Base-by-base conservation (phyloP, 495 filamentous ascomycete species). In the Collariella sp. region DNA sequence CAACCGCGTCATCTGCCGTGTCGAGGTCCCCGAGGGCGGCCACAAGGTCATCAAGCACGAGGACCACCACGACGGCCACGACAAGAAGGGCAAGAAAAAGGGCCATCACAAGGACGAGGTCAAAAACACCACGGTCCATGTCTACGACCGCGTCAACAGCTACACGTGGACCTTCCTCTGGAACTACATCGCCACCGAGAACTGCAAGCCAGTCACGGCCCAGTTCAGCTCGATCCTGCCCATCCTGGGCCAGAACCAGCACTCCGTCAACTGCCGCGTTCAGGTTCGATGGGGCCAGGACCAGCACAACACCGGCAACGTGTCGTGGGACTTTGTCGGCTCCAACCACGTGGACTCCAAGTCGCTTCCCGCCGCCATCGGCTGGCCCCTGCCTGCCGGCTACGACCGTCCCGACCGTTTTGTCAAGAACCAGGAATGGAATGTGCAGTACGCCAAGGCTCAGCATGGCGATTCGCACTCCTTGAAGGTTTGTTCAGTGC, bases 151-250 rank as follows among this genome's bases (percentile, higher is more conserved):
- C 26, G 12, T 38, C n/a, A 39, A 35, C 24, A 22, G 2, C 11
- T 54, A 46, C 44, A 41, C 20, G 9, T 54, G 44, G 35, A 47
- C 52, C 9, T 54, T 54, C 15, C 15, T 54, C 43, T 54, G 52
- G 52, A 54, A 54, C 34, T 54, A 47, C 35, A n/a, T 54, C 44
- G 20, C 31, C 24, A 40, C n/a, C 20, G 52, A 54, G 22, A 43
- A 47, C 52, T 54, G 42, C 24, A 35, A 35, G 35, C 38, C 38
- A n/a, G 39, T 43, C 18, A 16, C 5, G 31, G 52, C 43, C 3
- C 43, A 47, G 9, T 16, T 54, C 15, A 26, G 9, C 7, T 19
- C 43, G 1, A 10, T 54, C 13, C 23, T 54, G n/a, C 52, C 52
- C 3, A 1, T 29, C 15, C 52, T 54, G 2, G 43, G 13, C 16